Base-by-base conservation (phyloP, 2,329 filamentous ascomycete species). In the Botrytis fabae region DNA sequence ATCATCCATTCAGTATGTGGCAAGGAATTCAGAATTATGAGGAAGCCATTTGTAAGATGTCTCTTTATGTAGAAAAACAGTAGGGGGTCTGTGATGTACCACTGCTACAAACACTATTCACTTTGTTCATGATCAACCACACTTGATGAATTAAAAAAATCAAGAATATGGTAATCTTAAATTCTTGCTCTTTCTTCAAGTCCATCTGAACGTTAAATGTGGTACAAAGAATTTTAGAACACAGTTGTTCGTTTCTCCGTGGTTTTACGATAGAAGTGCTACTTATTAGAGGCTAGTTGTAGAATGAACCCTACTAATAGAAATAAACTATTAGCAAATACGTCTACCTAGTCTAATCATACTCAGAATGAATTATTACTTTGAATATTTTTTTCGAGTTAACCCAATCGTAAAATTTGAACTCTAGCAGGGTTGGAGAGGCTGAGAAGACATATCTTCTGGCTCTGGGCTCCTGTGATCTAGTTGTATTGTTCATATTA, bases 1-100 rank as follows among this genome's bases (percentile, higher is more conserved):
- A n/a, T 3, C 14, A 18, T 4, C 14, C 0, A 28, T 28, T 28
- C 1, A 28, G 3, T 3, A 28, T 2, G 2, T 28, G 2, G 14
- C 0, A 18, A 18, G 10, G 0, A 57, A 4, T 3, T 9, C 2
- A 28, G 8, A 14, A 7, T 16, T 6, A 57, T 57, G n/a, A 28
- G 51, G 6, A 57, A 18, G 8, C 14, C 51, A 28, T 4, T 12
- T 28, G n/a, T 28, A 8, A 28, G 0, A 7, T 57, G 28, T 28
- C n/a, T n/a, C 1, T 57, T 57, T 28, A 1, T 57, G 6, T 57
- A 1, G 5, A 1, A 2, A 28, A 28, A 8, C 14, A 57, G 8
- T 18, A 28, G 14, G 1, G 14, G 7, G 18, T 4, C 2, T 57
- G 51, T 18, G 7, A 16, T 28, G n/a, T 18, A 5, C 0, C 2